phyloP scores from a whole-genome alignment of 768 basidiomycete genomes.

The Saitozyma sp. region DNA sequence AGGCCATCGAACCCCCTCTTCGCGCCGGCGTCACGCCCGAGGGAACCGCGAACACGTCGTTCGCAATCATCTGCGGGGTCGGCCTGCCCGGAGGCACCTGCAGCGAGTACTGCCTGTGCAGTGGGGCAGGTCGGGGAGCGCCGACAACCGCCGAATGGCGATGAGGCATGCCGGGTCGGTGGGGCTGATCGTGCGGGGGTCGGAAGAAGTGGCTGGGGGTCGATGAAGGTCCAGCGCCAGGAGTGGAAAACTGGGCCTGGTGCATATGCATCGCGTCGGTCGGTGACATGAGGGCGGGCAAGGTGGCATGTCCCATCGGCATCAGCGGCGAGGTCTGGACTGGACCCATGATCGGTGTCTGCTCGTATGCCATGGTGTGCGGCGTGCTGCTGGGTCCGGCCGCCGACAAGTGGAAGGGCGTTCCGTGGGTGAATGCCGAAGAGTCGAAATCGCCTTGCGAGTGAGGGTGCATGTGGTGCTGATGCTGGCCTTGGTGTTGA shows the following conservation, averaged over 20 bases:
- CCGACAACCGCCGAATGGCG: constrained; percentile 1
- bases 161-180: constrained; percentile 6
- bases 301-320: background rate
- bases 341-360: background rate
- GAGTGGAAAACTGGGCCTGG: background rate
- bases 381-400: too few relatives aligned
- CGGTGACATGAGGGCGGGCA: background rate
- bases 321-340: background rate
- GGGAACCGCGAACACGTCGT: constrained; percentile 9
- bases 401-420: too few relatives aligned
- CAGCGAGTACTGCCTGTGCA: constrained; percentile 13
- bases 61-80: background rate
- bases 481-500: too few relatives aligned
- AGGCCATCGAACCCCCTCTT: too few relatives aligned
- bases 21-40: constrained; percentile 5
- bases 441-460: too few relatives aligned
- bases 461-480: too few relatives aligned
- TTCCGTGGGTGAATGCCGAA: too few relatives aligned
- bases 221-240: background rate
- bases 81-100: constrained; percentile 5
- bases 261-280: background rate
- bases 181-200: background rate
- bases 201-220: background rate
- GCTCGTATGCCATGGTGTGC: background rate
- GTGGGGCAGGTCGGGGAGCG: background rate